A percentile compares a stretch with the other conserved stretches of the same genome.
Evolutionary conservation across 768 basidiomycete genomes (phyloP).

Genomic region (Multifurca ochricompacta): DNA sequence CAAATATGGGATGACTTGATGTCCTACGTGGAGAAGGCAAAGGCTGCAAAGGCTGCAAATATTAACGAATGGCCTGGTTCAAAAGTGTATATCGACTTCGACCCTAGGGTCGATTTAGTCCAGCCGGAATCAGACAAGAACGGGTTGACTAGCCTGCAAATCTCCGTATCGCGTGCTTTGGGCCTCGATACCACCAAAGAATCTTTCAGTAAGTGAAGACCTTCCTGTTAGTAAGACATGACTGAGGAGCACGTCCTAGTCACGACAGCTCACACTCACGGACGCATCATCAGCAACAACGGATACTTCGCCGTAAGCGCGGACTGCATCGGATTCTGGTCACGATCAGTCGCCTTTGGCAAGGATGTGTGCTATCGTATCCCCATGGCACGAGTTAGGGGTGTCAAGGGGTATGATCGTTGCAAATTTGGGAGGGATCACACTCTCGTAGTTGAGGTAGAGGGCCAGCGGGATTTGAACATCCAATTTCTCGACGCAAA

Average conservation of each 20-base stretch:
- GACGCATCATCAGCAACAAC: constrained; percentile 4
- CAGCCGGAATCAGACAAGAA: neutral
- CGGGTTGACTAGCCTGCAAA: constrained; percentile 1
- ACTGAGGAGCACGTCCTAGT: constrained; percentile 1
- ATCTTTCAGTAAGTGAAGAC: constrained; percentile 14
- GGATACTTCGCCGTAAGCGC: constrained; percentile 15
- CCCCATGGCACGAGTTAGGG: constrained; percentile 13
- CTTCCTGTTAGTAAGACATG: neutral
- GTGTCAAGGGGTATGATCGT: neutral
- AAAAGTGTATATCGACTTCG: constrained; percentile 16
- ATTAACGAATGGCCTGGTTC: constrained; percentile 14
- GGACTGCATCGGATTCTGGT: constrained; percentile 21
- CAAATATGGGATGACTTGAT: constrained; percentile 8
- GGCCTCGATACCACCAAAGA: constrained; percentile 14
- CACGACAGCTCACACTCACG: constrained; percentile 7
- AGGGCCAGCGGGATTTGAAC: constrained; percentile 14
- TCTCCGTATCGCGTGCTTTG: constrained; percentile 6
- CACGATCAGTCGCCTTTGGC: constrained; percentile 11
- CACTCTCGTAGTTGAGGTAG: constrained; percentile 5
- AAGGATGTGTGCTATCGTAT: constrained; percentile 17
- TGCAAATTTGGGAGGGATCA: constrained; percentile 6
- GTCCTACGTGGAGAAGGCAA: constrained; percentile 6
- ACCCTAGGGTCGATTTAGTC: constrained; percentile 2
- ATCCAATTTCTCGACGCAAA: constrained; percentile 2
- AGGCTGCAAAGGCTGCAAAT: neutral